A percentile compares a stretch with the other conserved stretches of the same genome.
These are phyloP conservation scores for Fusarium nelsonii DNA, from an alignment of 2,329 filamentous ascomycete genomes.

Conservation along the genomic window DNA sequence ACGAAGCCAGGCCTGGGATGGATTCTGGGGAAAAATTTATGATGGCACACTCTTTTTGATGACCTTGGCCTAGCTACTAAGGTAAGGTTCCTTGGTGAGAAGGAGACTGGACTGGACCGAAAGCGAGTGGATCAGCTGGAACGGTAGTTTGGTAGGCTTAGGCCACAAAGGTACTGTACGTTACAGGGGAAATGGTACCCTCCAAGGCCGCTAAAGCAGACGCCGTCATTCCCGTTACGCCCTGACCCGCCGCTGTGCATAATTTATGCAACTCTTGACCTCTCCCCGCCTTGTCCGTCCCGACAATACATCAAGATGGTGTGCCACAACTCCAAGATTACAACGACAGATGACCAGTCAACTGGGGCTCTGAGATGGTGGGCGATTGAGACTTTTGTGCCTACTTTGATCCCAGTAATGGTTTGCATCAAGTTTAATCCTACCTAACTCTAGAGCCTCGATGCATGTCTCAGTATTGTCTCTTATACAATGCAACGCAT, in stretches of 20 bases:
- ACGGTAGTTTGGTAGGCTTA: constrained; percentile 21
- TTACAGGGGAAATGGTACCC: constrained; percentile 43
- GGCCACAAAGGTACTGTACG: neutral
- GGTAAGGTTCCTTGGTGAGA: constrained; percentile 5
- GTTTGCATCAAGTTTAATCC: constrained; percentile 12
- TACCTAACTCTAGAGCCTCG: neutral
- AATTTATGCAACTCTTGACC: constrained; percentile 19
- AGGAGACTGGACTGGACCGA: neutral
- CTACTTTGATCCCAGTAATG: constrained; percentile 19
- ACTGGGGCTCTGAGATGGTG: constrained; percentile 30
- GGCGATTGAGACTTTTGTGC: constrained; percentile 41
- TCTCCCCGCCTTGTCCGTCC: constrained; percentile 23
- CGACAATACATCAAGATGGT: constrained; percentile 32
- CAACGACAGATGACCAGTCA: constrained; percentile 43
- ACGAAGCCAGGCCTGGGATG: constrained; percentile 33
- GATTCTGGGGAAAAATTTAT: constrained; percentile 48
- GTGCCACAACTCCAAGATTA: constrained; percentile 28
- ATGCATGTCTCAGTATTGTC: constrained; percentile 29
- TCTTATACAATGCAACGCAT: constrained; percentile 37
- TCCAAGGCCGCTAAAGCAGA: constrained; percentile 32
- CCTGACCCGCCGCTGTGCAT: constrained; percentile 42
- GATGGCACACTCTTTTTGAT: constrained; percentile 39
- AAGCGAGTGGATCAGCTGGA: constrained; percentile 32
- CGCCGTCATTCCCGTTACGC: constrained; percentile 34
- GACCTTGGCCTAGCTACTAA: constrained; percentile 4